Conservation (phyloP, 1,284 basidiomycete species). For the Trichosporon coremiiforme region DNA sequence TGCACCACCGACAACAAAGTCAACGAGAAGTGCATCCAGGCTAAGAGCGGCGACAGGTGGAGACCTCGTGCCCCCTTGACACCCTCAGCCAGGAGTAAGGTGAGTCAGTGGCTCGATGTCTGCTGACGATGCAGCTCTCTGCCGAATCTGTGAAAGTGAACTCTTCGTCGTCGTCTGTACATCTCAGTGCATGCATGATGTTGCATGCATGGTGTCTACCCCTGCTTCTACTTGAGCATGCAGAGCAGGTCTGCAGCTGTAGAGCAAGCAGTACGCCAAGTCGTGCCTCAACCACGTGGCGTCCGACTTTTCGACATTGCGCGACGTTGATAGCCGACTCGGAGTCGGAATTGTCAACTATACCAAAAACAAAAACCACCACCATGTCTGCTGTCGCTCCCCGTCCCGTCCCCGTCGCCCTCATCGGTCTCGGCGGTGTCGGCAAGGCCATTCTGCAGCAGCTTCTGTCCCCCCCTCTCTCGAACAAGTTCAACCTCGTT, state of each 20-base stretch:
- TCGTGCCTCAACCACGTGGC: neutral
- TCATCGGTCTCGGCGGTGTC: conserved; percentile 85
- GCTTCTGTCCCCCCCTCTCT: conserved; percentile 62
- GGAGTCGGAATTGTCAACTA: neutral
- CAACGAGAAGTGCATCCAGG: neutral
- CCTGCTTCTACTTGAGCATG: no score
- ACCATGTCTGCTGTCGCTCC: conserved; percentile 23
- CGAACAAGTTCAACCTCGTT: conserved; percentile 65
- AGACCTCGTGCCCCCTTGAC: neutral
- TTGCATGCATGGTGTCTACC: no score
- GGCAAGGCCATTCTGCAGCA: conserved; percentile 74
- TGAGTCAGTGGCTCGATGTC: no score
- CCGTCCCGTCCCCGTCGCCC: conserved; percentile 62
- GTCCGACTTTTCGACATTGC: neutral
- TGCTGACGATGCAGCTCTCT: no score
- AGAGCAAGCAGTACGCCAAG: no score
- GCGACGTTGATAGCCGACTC: conserved; percentile 2
- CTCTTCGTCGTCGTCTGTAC: no score
- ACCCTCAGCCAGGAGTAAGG: no score
- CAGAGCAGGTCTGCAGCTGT: no score
- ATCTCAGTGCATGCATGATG: no score
- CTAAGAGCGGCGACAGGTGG: neutral
- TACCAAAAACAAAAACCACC: neutral
- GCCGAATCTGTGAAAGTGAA: no score
- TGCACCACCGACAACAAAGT: neutral